Evolutionary conservation across 164 flowering plant species (phyloP).

Genomic region (Tetracentron sinense): DNA sequence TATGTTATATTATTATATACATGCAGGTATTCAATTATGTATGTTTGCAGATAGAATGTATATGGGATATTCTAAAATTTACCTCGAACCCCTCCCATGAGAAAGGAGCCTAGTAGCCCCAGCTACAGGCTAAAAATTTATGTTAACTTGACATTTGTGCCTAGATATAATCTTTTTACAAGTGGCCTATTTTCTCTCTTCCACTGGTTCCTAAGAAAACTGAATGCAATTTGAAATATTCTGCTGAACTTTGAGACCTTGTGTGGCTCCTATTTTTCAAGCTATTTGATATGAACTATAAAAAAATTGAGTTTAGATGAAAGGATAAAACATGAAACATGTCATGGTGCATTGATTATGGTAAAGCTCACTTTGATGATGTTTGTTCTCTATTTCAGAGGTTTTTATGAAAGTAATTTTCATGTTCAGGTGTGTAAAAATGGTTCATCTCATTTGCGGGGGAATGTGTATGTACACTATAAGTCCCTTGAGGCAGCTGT

Average conservation of each 20-base stretch:
- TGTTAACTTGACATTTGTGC: no score
- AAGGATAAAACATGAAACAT: not conserved
- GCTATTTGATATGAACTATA: not conserved
- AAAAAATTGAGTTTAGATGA: not conserved
- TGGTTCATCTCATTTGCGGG: slow-evolving; percentile 88
- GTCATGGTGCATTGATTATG: not conserved
- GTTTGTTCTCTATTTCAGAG: not conserved
- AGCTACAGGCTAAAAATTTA: no score
- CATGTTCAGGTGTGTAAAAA: slow-evolving; percentile 78
- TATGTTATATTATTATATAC: no score
- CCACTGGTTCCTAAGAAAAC: not conserved
- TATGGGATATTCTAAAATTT: no score
- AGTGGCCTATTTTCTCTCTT: no score
- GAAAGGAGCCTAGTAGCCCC: no score
- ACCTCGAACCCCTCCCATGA: no score
- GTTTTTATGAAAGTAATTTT: not conserved
- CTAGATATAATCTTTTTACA: no score
- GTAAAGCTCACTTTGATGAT: not conserved
- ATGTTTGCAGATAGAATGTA: no score
- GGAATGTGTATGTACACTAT: slow-evolving; percentile 92
- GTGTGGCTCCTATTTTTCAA: not conserved
- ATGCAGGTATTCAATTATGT: no score
- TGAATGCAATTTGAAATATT: not conserved
- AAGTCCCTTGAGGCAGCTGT: slow-evolving; percentile 74
- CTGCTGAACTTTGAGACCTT: not conserved